Evolutionary conservation across 495 filamentous ascomycete genomes (phyloP).

Genomic region (Neurospora terricola): DNA sequence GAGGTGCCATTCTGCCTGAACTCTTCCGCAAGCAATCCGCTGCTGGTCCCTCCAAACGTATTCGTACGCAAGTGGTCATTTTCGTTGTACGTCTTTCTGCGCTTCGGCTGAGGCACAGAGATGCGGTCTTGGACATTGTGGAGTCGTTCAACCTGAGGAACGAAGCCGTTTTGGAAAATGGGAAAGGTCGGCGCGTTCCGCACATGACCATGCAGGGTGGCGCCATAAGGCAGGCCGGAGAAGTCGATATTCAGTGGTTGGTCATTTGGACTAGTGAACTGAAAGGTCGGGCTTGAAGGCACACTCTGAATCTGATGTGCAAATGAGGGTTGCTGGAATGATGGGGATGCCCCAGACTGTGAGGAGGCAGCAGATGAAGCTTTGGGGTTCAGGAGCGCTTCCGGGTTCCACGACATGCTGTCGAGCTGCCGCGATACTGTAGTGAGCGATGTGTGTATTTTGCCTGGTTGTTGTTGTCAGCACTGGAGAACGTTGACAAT

Average conservation of each 20-base stretch:
- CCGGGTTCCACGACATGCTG: conserved; percentile 20
- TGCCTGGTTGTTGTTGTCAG: not conserved
- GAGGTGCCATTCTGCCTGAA: conserved; percentile 47
- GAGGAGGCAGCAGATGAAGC: conserved; percentile 2
- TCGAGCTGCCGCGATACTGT: not conserved
- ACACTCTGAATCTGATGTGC: conserved; percentile 1
- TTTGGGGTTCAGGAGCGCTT: conserved; percentile 19
- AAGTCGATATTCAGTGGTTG: conserved; percentile 8
- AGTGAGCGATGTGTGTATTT: not conserved
- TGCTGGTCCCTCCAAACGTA: conserved; percentile 34
- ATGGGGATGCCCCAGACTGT: conserved; percentile 6
- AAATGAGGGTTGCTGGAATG: not conserved
- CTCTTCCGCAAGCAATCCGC: conserved; percentile 53
- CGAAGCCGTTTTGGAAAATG: conserved; percentile 27
- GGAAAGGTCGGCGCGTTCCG: conserved; percentile 7
- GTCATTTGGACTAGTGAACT: conserved; percentile 31
- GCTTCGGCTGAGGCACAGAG: conserved; percentile 50
- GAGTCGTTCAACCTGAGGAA: conserved; percentile 52
- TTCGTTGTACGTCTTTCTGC: conserved; percentile 46
- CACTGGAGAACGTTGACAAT: not conserved
- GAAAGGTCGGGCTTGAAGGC: conserved; percentile 20
- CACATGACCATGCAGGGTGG: not conserved
- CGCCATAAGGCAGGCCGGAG: conserved; percentile 5
- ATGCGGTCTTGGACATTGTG: conserved; percentile 61
- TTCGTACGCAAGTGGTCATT: conserved; percentile 30